Evolutionary conservation across 768 basidiomycete species (phyloP), one percentile per base, ranked within the genome.

Genomic region (Xerocomellus amylosporus): DNA sequence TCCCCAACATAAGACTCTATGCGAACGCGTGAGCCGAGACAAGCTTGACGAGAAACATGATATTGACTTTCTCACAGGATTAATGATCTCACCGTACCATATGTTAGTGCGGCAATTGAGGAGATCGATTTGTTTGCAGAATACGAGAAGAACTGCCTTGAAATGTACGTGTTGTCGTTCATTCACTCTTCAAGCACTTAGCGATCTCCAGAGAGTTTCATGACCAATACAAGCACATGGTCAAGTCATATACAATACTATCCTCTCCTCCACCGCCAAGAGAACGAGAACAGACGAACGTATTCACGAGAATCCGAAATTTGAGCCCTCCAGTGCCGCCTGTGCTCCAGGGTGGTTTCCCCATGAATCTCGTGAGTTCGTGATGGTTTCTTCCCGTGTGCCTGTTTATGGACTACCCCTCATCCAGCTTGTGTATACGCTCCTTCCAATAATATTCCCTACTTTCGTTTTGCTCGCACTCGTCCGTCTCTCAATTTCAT

Each of bases 11-110:
- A 46, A 75, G 83, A 47, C 81, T 95, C 47, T 95, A 90, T 57
- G 93, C 90, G 3, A 95, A 93, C 71, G 79, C 85, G 82, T 88
- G 56, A 61, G 85, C 19, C 31, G 15, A 46, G 28, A 42, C 19
- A n/a, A 36, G 9, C 12, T 41, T 31, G 28, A 37, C 10, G 28
- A 31, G 22, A 20, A 37, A 31, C 10, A 22, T 44, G 22, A 42
- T n/a, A 6, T n/a, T 58, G 19, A 58, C 48, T 7, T 41, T 38
- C 24, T 34, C 28, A 19, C 55, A 87, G 86, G 3, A 69, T 90
- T 15, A 84, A 87, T 61, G 93, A 95, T 61, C 53, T 74, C 3
- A 92, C 92, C 1, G 93, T 96, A 2, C 90, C 93, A 1, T 95
- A 88, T 63, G 73, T 87, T 15, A 92, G 90, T 1, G 82, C 88